These are phyloP conservation scores for Eleusine coracana DNA, from an alignment of 176 grass and related monocot genomes.

Conservation along the genomic window DNA sequence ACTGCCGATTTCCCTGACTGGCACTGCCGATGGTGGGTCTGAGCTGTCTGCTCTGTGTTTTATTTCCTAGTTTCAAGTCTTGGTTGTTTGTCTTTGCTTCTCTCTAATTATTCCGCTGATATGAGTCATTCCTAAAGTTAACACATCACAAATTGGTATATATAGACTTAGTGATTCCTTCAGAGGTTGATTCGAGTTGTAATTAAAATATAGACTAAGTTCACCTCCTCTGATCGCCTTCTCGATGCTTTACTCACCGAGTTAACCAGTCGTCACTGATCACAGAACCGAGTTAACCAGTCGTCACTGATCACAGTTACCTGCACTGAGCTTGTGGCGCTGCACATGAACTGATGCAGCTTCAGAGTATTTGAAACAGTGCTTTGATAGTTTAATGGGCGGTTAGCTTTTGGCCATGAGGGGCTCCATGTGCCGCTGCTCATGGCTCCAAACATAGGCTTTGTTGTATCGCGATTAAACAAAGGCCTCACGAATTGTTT, in stretches of 20 bases:
- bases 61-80: too few species aligned
- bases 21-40: too few species aligned
- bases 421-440: conserved; percentile 57
- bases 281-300: neutral
- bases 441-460: conserved; percentile 62
- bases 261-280: neutral
- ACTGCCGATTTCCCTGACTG: too few species aligned
- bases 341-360: conserved; percentile 9
- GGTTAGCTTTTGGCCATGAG: conserved; percentile 44
- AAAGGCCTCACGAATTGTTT: conserved; percentile 30
- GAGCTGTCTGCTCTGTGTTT: too few species aligned
- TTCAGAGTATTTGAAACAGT: conserved; percentile 32
- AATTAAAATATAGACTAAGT: too few species aligned
- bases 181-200: too few species aligned
- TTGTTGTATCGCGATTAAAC: conserved; percentile 46
- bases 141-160: too few species aligned
- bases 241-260: neutral
- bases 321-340: neutral
- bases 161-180: too few species aligned
- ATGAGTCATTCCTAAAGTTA: too few species aligned
- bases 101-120: too few species aligned
- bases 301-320: neutral
- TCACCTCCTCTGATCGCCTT: too few species aligned
- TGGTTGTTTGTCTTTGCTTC: too few species aligned
- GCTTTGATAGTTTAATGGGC: conserved; percentile 24